Base-by-base conservation (phyloP, 2,329 filamentous ascomycete genomes). In the Sporothrix mexicana region DNA sequence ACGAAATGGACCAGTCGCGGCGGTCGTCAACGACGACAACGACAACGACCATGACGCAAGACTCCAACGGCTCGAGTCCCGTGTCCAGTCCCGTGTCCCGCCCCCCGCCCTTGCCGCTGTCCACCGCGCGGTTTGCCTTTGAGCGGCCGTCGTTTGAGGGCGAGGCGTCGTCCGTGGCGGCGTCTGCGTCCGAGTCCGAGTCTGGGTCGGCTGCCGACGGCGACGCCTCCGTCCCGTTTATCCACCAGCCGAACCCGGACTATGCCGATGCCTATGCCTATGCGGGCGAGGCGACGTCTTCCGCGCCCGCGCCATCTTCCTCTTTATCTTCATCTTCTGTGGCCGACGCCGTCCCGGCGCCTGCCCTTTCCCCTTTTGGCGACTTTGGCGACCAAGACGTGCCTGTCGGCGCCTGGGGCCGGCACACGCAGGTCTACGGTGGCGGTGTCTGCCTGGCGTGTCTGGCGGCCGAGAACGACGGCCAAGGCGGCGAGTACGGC, bases 371-470 rank as follows among this genome's bases (percentile, higher is more conserved):
- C n/a, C n/a, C n/a, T n/a, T n/a, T n/a, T n/a, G n/a, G n/a, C n/a
- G n/a, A n/a, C n/a, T n/a, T n/a, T n/a, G n/a, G n/a, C n/a, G n/a
- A n/a, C n/a, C n/a, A n/a, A n/a, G n/a, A n/a, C n/a, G n/a, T n/a
- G 30, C 30, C 30, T 5, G 30, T 36, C 30, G 30, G 30, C 30
- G 71, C 83, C 57, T 90, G 87, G 88, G 86, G 83, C 76, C 84
- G 87, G 51, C 88, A 90, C 78, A 90, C 87, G 17, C 84, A 87
- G 36, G 87, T 89, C 36, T 89, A 88, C 75, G 87, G 87, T 41
- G 87, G 87, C 73, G 87, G 87, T 6, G 83, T 86, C 2, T 90
- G 88, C 74, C 81, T 88, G 53, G 87, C 87, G 0, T 90, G 88
- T 75, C 80, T 85, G 53, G 86, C 85, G 9, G 83, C 85, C 10